Evolutionary conservation across 2,329 filamentous ascomycete genomes (phyloP).

Genomic region (Colletotrichum sp.): DNA sequence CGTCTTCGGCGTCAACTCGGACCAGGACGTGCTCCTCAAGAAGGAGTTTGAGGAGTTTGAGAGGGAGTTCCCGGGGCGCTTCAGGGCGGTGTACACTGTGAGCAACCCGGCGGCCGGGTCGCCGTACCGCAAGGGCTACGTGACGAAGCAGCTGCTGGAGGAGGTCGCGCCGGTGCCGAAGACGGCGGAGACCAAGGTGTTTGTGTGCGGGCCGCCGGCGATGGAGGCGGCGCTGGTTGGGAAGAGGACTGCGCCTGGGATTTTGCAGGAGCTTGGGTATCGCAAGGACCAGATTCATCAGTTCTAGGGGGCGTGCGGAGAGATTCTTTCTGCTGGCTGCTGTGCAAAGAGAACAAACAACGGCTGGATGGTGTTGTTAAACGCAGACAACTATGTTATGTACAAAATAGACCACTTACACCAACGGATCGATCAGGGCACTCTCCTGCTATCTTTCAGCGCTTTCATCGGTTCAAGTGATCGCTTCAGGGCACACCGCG

Average conservation of each 20-base stretch:
- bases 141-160: constrained; percentile 60
- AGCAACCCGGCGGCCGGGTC: constrained; percentile 48
- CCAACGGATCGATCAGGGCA: neutral
- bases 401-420: neutral
- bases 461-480: neutral
- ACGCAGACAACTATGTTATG: neutral
- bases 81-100: constrained; percentile 63
- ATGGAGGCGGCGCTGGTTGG: constrained; percentile 66
- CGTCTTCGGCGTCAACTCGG: constrained; percentile 69
- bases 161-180: constrained; percentile 44
- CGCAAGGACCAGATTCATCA: constrained; percentile 60
- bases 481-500: neutral
- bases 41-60: constrained; percentile 61
- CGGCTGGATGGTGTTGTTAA: neutral
- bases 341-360: neutral
- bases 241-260: constrained; percentile 45
- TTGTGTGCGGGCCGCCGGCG: constrained; percentile 70
- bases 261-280: constrained; percentile 63
- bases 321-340: too few species aligned
- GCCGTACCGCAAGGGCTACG: constrained; percentile 55
- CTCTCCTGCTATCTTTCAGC: neutral
- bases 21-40: constrained; percentile 61
- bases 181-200: constrained; percentile 57
- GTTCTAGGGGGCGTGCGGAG: constrained; percentile 43
- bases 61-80: constrained; percentile 54